phyloP scores from a whole-genome alignment of 169 alveolate genomes.

The Fabrea salina region DNA sequence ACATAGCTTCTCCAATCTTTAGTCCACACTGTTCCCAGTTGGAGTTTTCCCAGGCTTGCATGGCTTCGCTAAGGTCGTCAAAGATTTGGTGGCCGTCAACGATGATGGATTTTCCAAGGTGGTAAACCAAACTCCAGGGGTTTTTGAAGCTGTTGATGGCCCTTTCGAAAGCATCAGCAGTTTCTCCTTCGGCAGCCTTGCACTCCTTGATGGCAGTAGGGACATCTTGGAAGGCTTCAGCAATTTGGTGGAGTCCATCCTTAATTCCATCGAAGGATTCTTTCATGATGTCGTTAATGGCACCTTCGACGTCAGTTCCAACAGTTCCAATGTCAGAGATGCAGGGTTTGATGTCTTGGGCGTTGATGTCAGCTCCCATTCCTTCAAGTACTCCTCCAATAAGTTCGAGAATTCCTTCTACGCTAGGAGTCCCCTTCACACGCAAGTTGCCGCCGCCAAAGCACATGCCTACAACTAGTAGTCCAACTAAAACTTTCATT shows the following conservation, averaged over 20 bases:
- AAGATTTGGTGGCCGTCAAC: background rate
- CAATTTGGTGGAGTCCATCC: background rate
- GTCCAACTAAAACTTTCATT: too few relatives aligned
- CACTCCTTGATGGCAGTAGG: background rate
- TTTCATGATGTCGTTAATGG: background rate
- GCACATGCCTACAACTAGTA: too few relatives aligned
- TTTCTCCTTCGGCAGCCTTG: background rate
- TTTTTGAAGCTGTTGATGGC: background rate
- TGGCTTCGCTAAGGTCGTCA: background rate
- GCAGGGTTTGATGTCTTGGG: background rate
- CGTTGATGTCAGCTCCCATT: background rate
- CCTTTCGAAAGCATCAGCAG: background rate
- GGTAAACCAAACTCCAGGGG: slow-evolving; percentile 1
- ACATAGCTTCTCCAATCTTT: slow-evolving; percentile 15
- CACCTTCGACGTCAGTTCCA: background rate
- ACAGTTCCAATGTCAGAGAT: background rate
- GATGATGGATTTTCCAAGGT: background rate
- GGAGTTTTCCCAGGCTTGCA: background rate
- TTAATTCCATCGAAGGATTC: background rate
- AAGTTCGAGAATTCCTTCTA: too few relatives aligned
- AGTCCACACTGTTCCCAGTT: background rate
- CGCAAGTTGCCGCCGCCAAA: too few relatives aligned
- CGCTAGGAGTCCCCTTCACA: too few relatives aligned
- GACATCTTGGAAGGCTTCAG: background rate
- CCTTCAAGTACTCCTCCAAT: background rate